These are phyloP conservation scores for Vitis rupestris DNA, from an alignment of 164 flowering plant genomes.

Conservation along the genomic window DNA sequence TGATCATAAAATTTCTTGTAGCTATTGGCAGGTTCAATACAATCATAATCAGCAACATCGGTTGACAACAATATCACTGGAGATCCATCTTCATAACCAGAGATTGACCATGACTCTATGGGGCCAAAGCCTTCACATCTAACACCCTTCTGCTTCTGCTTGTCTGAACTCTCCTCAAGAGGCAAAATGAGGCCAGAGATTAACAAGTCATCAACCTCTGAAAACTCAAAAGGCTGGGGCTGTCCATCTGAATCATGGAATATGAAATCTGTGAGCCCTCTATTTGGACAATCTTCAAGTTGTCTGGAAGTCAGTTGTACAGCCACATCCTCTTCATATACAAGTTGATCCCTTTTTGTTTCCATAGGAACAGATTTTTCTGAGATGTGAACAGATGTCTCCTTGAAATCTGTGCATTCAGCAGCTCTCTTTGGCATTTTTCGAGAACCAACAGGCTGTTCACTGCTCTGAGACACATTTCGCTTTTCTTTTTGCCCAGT, in stretches of 20 bases:
- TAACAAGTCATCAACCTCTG: conserved; percentile 63
- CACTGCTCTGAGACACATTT: conserved; percentile 10
- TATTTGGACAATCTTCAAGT: conserved; percentile 50
- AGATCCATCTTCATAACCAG: conserved; percentile 87
- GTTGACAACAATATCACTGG: conserved; percentile 85
- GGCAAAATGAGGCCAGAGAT: conserved; percentile 68
- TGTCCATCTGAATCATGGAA: conserved; percentile 60
- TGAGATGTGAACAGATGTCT: conserved; percentile 43
- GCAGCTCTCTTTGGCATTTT: conserved; percentile 81
- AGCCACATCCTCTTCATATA: conserved; percentile 66
- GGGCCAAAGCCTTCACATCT: conserved; percentile 89
- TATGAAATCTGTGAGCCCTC: conserved; percentile 70
- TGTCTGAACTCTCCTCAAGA: conserved; percentile 43
- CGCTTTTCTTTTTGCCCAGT: conserved; percentile 20
- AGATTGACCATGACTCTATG: conserved; percentile 76
- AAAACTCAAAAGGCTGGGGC: conserved; percentile 67
- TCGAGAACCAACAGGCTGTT: conserved; percentile 19
- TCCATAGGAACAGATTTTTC: conserved; percentile 43
- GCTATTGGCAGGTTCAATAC: conserved; percentile 56
- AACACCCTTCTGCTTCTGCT: conserved; percentile 52
- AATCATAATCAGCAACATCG: conserved; percentile 75
- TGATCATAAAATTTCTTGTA: conserved; percentile 62
- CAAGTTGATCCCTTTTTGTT: conserved; percentile 37
- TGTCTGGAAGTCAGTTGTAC: conserved; percentile 51
- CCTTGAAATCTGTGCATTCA: conserved; percentile 67